These are phyloP conservation scores for Mucor mucedo DNA, from an alignment of 371 early-diverging fungal genomes.

Conservation along the genomic window DNA sequence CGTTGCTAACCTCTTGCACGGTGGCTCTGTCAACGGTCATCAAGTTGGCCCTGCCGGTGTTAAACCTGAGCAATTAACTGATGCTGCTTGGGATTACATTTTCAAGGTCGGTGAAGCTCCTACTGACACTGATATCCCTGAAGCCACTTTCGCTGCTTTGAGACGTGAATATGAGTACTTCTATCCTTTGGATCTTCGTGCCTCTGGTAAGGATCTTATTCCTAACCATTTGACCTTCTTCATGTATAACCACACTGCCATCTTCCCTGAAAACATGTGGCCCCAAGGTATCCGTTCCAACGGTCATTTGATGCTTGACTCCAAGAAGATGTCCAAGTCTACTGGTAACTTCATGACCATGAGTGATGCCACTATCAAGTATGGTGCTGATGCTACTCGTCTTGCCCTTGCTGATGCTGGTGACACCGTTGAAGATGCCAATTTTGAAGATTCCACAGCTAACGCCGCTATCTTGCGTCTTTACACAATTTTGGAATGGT, in stretches of 20 bases:
- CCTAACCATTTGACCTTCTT: conserved; percentile 99
- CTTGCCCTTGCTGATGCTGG: conserved; percentile 96
- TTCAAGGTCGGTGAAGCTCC: conserved; percentile 81
- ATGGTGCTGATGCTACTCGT: conserved; percentile 98
- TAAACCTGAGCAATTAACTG: conserved; percentile 86
- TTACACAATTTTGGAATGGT: conserved; percentile 92
- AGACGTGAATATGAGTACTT: conserved; percentile 95
- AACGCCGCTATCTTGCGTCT: conserved; percentile 96
- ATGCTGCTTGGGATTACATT: conserved; percentile 96
- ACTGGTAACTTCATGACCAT: conserved; percentile 99
- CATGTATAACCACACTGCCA: conserved; percentile 98
- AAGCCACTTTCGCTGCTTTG: conserved; percentile 72
- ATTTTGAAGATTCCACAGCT: conserved; percentile 98
- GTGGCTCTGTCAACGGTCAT: conserved; percentile 85
- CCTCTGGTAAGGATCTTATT: conserved; percentile 99
- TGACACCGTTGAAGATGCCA: conserved; percentile 98
- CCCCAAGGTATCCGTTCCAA: conserved; percentile 95
- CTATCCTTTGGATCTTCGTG: conserved; percentile 98
- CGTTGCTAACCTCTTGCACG: conserved; percentile 94
- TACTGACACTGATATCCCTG: conserved; percentile 63
- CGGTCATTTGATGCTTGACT: conserved; percentile 98
- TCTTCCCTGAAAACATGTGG: conserved; percentile 96
- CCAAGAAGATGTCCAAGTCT: conserved; percentile 99
- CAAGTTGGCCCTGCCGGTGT: conserved; percentile 86
- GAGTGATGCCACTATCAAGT: conserved; percentile 84